Evolutionary conservation across 2,329 filamentous ascomycete genomes (phyloP).

Genomic region (Chrysoporthe cubensis): DNA sequence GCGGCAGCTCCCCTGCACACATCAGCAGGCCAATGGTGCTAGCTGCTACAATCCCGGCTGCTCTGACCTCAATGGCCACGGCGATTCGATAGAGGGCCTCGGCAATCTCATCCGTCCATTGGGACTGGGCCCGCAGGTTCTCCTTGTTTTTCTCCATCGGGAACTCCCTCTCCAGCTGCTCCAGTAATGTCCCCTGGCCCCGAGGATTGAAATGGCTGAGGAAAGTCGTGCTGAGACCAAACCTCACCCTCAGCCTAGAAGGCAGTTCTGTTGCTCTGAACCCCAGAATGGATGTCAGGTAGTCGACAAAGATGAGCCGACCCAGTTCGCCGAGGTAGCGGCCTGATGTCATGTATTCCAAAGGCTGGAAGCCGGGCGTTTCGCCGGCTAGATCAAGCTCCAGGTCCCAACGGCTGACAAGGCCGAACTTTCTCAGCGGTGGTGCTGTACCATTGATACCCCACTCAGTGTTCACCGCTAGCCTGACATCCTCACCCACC

Average conservation of each 20-base stretch:
- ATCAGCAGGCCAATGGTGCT: conserved; percentile 71
- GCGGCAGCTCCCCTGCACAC: conserved; percentile 68
- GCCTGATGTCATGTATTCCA: conserved; percentile 84
- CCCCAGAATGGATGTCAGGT: conserved; percentile 52
- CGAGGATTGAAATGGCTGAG: conserved; percentile 70
- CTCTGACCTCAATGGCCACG: conserved; percentile 71
- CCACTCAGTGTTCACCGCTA: conserved; percentile 84
- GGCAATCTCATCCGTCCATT: conserved; percentile 66
- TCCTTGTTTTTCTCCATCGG: conserved; percentile 47
- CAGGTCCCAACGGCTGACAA: conserved; percentile 74
- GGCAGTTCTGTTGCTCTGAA: conserved; percentile 55
- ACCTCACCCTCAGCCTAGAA: conserved; percentile 55
- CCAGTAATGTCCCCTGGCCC: conserved; percentile 46
- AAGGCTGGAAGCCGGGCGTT: conserved; percentile 75
- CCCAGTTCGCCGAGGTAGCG: conserved; percentile 78
- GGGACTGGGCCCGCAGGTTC: conserved; percentile 47
- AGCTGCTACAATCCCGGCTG: conserved; percentile 74
- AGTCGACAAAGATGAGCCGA: conserved; percentile 70
- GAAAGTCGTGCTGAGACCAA: conserved; percentile 72
- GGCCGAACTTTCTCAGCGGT: conserved; percentile 63
- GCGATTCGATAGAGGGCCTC: conserved; percentile 67
- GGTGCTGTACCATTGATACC: conserved; percentile 76
- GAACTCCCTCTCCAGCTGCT: conserved; percentile 56
- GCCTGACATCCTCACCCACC: conserved; percentile 57
- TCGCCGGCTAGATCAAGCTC: conserved; percentile 69